Evolutionary conservation across 2,329 filamentous ascomycete species (phyloP).

Genomic region (Davidsoniella eucalypti): DNA sequence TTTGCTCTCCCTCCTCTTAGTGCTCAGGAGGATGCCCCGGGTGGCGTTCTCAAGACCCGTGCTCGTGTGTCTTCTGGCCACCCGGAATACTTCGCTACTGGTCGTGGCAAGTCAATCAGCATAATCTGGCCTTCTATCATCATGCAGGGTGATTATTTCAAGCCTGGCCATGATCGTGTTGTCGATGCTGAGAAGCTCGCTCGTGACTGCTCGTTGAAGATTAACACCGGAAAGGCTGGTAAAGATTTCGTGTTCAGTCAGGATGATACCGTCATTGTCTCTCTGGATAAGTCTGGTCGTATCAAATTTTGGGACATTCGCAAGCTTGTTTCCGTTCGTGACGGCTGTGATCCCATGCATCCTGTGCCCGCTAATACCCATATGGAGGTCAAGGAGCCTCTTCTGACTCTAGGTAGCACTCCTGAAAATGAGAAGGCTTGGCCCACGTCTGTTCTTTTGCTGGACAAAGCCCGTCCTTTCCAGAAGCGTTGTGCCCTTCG

Average conservation of each 20-base stretch:
- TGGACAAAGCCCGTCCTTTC: constrained; percentile 92
- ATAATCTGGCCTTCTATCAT: constrained; percentile 59
- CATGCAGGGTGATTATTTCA: constrained; percentile 45
- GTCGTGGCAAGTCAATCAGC: constrained; percentile 89
- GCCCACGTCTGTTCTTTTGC: constrained; percentile 87
- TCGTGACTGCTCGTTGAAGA: constrained; percentile 74
- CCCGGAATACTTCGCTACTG: constrained; percentile 87
- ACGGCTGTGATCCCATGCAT: constrained; percentile 32
- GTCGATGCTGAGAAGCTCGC: constrained; percentile 82
- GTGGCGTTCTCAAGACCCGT: constrained; percentile 86
- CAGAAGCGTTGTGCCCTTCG: constrained; percentile 76
- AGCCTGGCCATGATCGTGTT: constrained; percentile 44
- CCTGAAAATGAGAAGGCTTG: constrained; percentile 84
- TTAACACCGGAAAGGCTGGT: constrained; percentile 92
- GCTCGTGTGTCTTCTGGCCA: constrained; percentile 79
- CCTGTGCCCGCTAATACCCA: constrained; percentile 38
- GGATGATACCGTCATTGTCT: constrained; percentile 86
- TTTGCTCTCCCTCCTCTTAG: constrained; percentile 80
- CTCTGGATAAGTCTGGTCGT: constrained; percentile 87
- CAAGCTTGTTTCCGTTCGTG: constrained; percentile 44
- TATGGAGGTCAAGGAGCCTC: constrained; percentile 67
- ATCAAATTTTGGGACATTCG: constrained; percentile 98
- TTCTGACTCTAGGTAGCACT: constrained; percentile 75
- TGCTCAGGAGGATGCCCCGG: constrained; percentile 73
- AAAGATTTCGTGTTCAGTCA: constrained; percentile 98